phyloP scores from a whole-genome alignment of 257 asterid genomes.

The Haberlea rhodopensis region DNA sequence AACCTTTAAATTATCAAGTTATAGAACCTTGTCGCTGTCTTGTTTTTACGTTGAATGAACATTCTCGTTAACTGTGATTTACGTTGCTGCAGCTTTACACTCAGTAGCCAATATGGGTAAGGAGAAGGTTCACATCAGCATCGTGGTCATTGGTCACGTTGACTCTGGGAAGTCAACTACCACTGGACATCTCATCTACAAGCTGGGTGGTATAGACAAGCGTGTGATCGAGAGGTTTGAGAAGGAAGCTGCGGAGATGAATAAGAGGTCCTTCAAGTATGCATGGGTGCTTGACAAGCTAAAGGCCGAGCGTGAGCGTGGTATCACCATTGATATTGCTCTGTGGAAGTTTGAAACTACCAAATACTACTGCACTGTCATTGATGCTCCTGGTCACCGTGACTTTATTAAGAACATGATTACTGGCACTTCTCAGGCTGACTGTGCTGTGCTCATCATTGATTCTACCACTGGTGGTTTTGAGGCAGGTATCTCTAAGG shows the following conservation, averaged over 20 bases:
- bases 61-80: background rate
- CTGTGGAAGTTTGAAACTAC: constrained; percentile 74
- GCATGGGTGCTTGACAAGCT: constrained; percentile 78
- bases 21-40: no score
- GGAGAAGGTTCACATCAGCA: constrained; percentile 46
- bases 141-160: constrained; percentile 54
- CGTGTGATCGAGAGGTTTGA: constrained; percentile 60
- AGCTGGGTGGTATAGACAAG: constrained; percentile 57
- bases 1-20: background rate
- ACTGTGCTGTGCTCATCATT: constrained; percentile 77
- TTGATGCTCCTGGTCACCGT: constrained; percentile 84
- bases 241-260: constrained; percentile 84
- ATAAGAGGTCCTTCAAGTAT: constrained; percentile 69
- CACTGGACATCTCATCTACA: constrained; percentile 53
- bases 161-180: constrained; percentile 57
- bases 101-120: constrained; percentile 37
- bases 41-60: background rate
- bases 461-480: constrained; percentile 87
- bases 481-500: constrained; percentile 87
- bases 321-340: constrained; percentile 65
- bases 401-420: constrained; percentile 72
- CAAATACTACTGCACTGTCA: constrained; percentile 59
- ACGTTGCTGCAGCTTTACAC: background rate
- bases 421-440: constrained; percentile 84
- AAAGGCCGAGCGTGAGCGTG: constrained; percentile 75